Evolutionary conservation across 148 eudicot species (phyloP), one percentile per base, ranked within the genome.

Genomic region (Heliamphora exappendiculata): DNA sequence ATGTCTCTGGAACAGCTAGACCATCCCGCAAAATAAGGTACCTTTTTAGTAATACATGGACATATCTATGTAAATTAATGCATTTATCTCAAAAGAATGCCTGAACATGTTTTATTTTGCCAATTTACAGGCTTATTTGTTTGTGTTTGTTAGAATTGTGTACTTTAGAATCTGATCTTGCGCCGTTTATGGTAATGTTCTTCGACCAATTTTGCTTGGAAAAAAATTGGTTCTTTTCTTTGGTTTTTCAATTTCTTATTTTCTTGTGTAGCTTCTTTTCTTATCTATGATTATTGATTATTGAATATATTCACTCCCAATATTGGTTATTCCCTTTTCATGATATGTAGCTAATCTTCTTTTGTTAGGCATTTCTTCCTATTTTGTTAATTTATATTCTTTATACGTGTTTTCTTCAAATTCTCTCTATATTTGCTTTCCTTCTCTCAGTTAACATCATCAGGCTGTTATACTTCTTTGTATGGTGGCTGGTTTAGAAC

Each of bases 21-120:
- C 98, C 98, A 70, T 88, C 97, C 66, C 97, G 99, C 36, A 93
- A 93, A 82, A 91, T 96, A 80, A 96, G 99, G 99, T 96, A 74
- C 76, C 53, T 42, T 51, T 65, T 42, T 11, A 26, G 71, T 67
- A 29, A 36, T 78, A 14, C 65, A 26, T 51, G 59, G 36, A 6
- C 62, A 12, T 26, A 24, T 37, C 53, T 42, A 42, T 26, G 26
- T 7, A 71, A 51, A 22, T 22, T 67, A 16, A 26, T 10, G 14
- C 7, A n/a, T 49, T 36, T 45, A 7, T 9, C 1, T 24, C 33
- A 34, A 24, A 53, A 55, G 29, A 53, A 24, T 54, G 19, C 44
- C 20, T 53, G 45, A 17, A 33, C 33, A 58, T 39, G 36, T 11
- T 28, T 60, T 75, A n/a, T 28, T 58, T 14, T 10, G 0, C 16